phyloP scores from a whole-genome alignment of 441 rosid genomes.

The Gossypium aridum region DNA sequence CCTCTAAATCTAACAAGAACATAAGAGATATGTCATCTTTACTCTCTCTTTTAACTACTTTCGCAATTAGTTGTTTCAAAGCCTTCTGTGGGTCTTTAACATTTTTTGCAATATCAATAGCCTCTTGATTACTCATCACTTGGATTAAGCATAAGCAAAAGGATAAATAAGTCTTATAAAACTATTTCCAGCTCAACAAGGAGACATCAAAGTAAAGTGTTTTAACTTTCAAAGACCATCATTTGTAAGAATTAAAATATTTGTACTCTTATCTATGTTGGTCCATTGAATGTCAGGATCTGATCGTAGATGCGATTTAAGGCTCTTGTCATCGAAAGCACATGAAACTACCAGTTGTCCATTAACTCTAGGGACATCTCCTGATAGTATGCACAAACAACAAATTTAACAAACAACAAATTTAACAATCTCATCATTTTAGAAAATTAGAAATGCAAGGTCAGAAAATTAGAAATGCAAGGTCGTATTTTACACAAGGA shows the following conservation, averaged over 20 bases:
- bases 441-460: too few relatives aligned
- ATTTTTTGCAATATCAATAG: constrained; percentile 68
- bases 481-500: not conserved
- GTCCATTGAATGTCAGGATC: constrained; percentile 63
- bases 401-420: not conserved
- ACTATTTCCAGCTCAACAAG: constrained; percentile 5
- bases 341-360: constrained; percentile 96
- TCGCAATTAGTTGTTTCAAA: constrained; percentile 68
- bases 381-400: constrained; percentile 28
- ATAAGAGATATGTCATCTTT: constrained; percentile 90
- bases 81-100: constrained; percentile 78
- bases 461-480: not conserved
- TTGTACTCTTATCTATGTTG: constrained; percentile 34
- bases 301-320: constrained; percentile 82
- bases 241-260: constrained; percentile 73
- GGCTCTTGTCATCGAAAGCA: constrained; percentile 91
- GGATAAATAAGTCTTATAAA: not conserved
- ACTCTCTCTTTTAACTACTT: constrained; percentile 68
- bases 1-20: constrained; percentile 69
- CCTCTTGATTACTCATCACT: constrained; percentile 92
- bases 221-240: constrained; percentile 95
- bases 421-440: too few relatives aligned
- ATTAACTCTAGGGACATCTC: constrained; percentile 89
- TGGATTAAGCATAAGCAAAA: constrained; percentile 22
- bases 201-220: not conserved